Conservation (phyloP, 495 filamentous ascomycete genomes). For the Penicillium fimorum region DNA sequence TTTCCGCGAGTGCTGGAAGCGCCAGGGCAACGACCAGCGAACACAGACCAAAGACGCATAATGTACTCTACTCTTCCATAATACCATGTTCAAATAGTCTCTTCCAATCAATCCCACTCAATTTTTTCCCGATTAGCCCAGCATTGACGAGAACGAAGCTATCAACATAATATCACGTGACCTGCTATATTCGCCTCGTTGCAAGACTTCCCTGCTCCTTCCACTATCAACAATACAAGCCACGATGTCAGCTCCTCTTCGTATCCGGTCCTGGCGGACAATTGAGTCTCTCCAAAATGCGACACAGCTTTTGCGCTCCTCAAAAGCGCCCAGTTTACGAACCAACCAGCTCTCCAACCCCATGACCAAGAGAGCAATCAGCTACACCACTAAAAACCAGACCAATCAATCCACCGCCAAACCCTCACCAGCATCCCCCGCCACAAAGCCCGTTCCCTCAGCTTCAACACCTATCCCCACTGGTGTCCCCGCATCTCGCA, state of each 20-base stretch:
- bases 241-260: conserved; percentile 24
- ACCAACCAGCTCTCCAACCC: conserved; percentile 18
- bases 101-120: not conserved
- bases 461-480: conserved; percentile 14
- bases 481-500: conserved; percentile 16
- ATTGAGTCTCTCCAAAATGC: conserved; percentile 19
- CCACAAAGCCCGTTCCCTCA: conserved; percentile 17
- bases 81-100: conserved; percentile 2
- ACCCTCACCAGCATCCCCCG: conserved; percentile 18
- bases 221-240: conserved; percentile 5
- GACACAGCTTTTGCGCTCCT: conserved; percentile 2
- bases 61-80: not conserved
- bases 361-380: conserved; percentile 20
- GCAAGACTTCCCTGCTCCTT: conserved; percentile 8
- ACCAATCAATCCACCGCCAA: conserved; percentile 18
- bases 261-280: conserved; percentile 19
- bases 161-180: conserved; percentile 18
- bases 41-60: conserved; percentile 68
- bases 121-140: not conserved
- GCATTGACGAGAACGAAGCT: not conserved
- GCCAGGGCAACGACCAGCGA: conserved; percentile 80
- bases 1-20: conserved; percentile 92
- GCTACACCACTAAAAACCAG: conserved; percentile 21
- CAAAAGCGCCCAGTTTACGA: conserved; percentile 1
- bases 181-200: not conserved